A percentile compares a stretch with the other conserved stretches of the same genome.
These are phyloP conservation scores for Areca catechu DNA, from an alignment of 176 grass and related monocot genomes.

Conservation along the genomic window DNA sequence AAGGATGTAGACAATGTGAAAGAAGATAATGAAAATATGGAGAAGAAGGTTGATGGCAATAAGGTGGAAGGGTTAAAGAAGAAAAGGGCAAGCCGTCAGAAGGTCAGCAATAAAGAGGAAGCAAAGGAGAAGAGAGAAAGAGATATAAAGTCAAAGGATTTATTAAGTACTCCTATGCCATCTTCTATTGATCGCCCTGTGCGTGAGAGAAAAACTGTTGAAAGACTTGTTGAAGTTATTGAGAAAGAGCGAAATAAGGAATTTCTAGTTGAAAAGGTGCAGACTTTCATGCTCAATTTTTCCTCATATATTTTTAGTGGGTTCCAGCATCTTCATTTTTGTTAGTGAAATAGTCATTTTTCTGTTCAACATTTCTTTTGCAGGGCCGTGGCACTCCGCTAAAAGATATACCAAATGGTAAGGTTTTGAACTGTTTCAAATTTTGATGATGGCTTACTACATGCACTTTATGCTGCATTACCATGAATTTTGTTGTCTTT, in stretches of 20 bases:
- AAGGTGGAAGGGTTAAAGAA: conserved; percentile 25
- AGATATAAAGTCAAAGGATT: conserved; percentile 45
- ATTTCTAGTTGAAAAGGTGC: conserved; percentile 89
- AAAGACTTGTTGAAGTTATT: conserved; percentile 98
- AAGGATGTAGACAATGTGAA: not conserved
- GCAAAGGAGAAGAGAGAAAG: conserved; percentile 37
- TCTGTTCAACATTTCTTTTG: conserved; percentile 20
- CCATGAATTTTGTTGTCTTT: no score
- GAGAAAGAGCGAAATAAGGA: conserved; percentile 68
- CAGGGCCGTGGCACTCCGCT: conserved; percentile 91
- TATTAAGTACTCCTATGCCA: conserved; percentile 27
- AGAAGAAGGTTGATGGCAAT: not conserved
- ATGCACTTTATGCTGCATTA: no score
- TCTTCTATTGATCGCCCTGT: conserved; percentile 75
- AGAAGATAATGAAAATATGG: conserved; percentile 7
- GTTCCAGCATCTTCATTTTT: not conserved
- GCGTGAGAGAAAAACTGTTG: conserved; percentile 92
- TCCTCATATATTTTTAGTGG: not conserved
- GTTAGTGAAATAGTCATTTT: no score
- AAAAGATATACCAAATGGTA: conserved; percentile 91
- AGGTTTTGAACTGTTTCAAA: not conserved
- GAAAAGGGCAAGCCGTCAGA: conserved; percentile 46
- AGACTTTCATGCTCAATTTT: conserved; percentile 3
- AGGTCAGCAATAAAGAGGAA: conserved; percentile 44
- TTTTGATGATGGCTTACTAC: no score